Base-by-base conservation (phyloP, 225 moss, liverwort and hornwort genomes). In the Lunularia cruciata region DNA sequence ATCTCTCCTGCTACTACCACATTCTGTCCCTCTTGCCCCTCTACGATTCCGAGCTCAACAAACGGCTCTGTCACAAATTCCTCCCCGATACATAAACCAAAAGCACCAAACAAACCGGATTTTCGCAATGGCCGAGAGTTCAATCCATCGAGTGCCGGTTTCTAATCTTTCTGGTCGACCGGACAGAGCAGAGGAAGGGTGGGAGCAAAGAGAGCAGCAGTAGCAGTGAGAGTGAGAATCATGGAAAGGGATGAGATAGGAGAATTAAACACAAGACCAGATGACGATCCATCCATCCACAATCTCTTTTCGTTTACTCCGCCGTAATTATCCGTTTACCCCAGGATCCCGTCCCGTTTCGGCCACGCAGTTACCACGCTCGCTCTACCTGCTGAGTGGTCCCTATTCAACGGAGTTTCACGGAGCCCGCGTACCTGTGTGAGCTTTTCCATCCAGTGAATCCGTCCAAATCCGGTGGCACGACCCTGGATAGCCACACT, bases 241-340 rank as follows among this genome's bases (percentile, higher is more conserved):
- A 60, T 26, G 60, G 37, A 36, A 61, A n/a, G 39, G 20, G 61
- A 61, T 61, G 39, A 61, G 61, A 61, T 60, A 60, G 38, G 39
- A n/a, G 58, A 14, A 36, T 6, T 18, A 35, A 35, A 58, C 33
- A 33, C 61, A 23, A 39, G 32, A 39, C 8, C 23, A 39, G 36
- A 37, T 20, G 38, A 61, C 38, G n/a, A 61, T 40, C 61, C 61
- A 61, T 40, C 39, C 58, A 58, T 35, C n/a, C n/a, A n/a, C 33
- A 58, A 30, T 27, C 58, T 16, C 34, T 34, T 26, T 35, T 13
- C 19, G 34, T 30, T 18, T 30, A 34, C 33, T 4, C 32, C 18
- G 58, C 13, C 15, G n/a, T n/a, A n/a, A n/a, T n/a, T n/a, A n/a
- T n/a, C n/a, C n/a, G n/a, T n/a, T n/a, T n/a, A n/a, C n/a, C n/a